Evolutionary conservation across 345 rosid species (phyloP).

Genomic region (Orychophragmus violaceus): DNA sequence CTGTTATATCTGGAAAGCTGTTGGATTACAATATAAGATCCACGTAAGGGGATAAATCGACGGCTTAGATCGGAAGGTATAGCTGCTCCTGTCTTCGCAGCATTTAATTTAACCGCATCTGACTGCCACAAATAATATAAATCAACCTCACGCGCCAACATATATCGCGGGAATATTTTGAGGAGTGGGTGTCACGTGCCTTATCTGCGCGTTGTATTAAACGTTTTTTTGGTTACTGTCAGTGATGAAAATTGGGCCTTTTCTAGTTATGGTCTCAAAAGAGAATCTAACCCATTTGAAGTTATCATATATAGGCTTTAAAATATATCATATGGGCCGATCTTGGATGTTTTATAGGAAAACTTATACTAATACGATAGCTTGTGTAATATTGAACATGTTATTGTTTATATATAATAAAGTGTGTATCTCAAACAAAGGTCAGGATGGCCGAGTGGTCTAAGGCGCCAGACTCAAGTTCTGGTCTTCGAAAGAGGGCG

Average conservation of each 20-base stretch:
- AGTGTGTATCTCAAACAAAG: neutral
- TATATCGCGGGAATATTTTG: neutral
- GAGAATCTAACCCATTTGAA: neutral
- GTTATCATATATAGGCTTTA: too few relatives aligned
- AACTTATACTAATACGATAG: too few relatives aligned
- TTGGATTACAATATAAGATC: neutral
- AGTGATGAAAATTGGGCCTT: neutral
- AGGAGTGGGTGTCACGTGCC: neutral
- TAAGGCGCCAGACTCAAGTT: constrained; percentile 89
- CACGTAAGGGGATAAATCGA: constrained; percentile 12
- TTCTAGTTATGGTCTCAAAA: too few relatives aligned
- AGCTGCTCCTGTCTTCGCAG: neutral
- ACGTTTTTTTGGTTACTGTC: too few relatives aligned
- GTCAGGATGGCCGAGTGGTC: constrained; percentile 94
- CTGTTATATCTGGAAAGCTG: constrained; percentile 4
- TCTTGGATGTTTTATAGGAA: neutral
- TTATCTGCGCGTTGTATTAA: neutral
- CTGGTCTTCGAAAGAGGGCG: constrained; percentile 48
- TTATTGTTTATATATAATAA: too few relatives aligned
- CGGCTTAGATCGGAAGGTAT: constrained; percentile 20
- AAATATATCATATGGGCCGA: neutral
- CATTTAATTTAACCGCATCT: neutral
- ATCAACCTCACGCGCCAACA: neutral
- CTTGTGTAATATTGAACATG: too few relatives aligned
- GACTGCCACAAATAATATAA: neutral